These are phyloP conservation scores for Tetrahymena malaccensis DNA, from an alignment of 73 alveolate genomes.

Conservation along the genomic window DNA sequence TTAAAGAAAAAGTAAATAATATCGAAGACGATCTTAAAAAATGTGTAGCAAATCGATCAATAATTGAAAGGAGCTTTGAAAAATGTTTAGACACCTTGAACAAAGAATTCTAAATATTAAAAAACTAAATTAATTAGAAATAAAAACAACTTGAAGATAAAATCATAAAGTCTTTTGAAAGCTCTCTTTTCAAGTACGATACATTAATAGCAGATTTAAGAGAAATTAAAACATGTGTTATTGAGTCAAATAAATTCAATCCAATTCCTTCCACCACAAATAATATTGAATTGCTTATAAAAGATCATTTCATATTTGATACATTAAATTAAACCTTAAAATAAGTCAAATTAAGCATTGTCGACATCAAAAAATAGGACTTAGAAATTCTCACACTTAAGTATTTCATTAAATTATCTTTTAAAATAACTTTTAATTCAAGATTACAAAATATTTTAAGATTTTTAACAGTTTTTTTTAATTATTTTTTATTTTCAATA, in stretches of 20 bases:
- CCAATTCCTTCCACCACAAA: background rate
- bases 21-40: background rate
- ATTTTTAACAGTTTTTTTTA: background rate
- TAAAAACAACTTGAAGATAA: background rate
- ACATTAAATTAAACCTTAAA: background rate
- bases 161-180: background rate
- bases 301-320: background rate
- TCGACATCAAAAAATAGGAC: background rate
- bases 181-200: background rate
- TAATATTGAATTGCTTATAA: background rate
- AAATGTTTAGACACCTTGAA: background rate
- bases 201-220: background rate
- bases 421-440: background rate
- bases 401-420: background rate
- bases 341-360: background rate
- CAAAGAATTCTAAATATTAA: background rate
- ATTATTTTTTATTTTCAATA: no score
- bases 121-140: background rate
- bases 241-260: background rate
- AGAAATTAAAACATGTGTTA: background rate
- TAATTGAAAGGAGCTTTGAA: background rate
- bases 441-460: no score
- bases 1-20: background rate
- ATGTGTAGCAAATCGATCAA: background rate
- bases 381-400: background rate